Conservation (phyloP, 1,284 basidiomycete species). For the Exobasidium cylindrosporum region DNA sequence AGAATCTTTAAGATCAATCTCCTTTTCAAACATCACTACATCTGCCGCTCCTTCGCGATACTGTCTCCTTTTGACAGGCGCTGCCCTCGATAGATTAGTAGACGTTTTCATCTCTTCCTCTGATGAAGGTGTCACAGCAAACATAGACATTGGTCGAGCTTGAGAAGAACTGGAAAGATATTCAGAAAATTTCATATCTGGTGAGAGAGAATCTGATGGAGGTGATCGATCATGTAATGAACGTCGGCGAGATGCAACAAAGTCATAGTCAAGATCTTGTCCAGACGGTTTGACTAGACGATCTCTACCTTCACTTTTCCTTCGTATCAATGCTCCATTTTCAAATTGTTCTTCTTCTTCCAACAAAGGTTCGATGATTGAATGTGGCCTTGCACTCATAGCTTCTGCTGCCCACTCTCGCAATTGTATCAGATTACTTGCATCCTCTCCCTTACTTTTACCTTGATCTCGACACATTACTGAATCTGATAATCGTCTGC, state of each 20-base stretch:
- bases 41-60: too few relatives aligned
- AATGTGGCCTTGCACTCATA: neutral
- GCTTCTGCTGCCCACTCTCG: constrained; percentile 7
- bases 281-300: neutral
- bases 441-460: neutral
- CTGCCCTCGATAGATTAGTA: too few relatives aligned
- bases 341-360: neutral
- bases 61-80: too few relatives aligned
- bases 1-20: too few relatives aligned
- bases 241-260: neutral
- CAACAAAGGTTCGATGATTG: neutral
- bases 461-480: neutral
- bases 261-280: neutral
- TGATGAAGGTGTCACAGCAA: too few relatives aligned
- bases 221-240: neutral
- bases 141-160: constrained; percentile 6
- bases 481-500: constrained; percentile 1
- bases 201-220: neutral
- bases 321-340: neutral
- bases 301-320: neutral
- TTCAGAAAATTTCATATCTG: neutral
- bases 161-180: neutral
- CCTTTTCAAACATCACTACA: too few relatives aligned
- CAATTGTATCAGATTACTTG: neutral
- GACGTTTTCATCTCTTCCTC: too few relatives aligned